A percentile compares a stretch with the other conserved stretches of the same genome.
Conservation (phyloP, 2,329 filamentous ascomycete genomes). For the Penicillium sp. region DNA sequence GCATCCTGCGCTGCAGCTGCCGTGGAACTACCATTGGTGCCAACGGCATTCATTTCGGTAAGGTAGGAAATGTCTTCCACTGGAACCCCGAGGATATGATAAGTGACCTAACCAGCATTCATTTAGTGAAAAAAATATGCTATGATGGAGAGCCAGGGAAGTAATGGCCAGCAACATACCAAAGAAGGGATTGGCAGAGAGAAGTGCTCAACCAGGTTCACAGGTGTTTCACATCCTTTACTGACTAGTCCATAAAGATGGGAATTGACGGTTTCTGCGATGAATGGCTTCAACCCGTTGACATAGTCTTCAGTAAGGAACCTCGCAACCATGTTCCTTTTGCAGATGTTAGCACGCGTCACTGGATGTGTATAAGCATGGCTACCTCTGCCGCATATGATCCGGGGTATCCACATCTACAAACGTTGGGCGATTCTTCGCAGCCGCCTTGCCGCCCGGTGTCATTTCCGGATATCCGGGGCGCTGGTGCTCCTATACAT, state of each 20-base stretch:
- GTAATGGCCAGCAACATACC: too few species aligned
- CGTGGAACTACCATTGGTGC: constrained; percentile 11
- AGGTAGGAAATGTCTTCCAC: neutral
- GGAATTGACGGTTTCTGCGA: neutral
- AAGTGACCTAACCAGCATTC: neutral
- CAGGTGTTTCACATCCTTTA: neutral
- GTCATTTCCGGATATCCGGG: constrained; percentile 10
- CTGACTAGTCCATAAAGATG: neutral
- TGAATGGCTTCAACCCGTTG: neutral
- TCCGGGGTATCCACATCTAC: constrained; percentile 8
- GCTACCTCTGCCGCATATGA: constrained; percentile 7
- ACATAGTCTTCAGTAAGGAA: neutral
- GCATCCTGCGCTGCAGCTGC: constrained; percentile 8
- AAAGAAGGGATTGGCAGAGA: neutral
- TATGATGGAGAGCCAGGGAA: too few species aligned
- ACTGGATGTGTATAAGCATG: neutral
- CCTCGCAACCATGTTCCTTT: neutral
- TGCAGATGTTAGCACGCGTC: neutral
- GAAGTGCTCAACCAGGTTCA: neutral
- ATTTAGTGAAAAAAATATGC: too few species aligned
- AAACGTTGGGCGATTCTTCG: constrained; percentile 8
- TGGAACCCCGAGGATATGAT: neutral
- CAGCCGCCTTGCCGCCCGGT: constrained; percentile 6
- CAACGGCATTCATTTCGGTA: neutral
- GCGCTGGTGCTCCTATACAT: neutral